Conservation (phyloP, 2,329 filamentous ascomycete species). For the Zasmidium cellare region DNA sequence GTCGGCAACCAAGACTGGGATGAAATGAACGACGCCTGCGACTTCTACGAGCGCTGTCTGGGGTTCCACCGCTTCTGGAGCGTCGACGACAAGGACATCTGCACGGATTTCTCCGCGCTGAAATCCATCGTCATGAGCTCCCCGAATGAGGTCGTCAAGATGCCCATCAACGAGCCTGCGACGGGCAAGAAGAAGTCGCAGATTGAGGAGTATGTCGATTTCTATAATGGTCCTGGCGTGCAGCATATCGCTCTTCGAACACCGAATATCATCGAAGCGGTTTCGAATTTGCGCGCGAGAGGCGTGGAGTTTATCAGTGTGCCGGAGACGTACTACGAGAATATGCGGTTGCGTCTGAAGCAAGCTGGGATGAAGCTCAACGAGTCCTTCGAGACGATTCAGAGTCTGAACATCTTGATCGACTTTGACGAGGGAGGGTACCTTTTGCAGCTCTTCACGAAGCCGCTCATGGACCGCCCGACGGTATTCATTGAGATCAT, state of each 20-base stretch:
- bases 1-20: conserved; percentile 97
- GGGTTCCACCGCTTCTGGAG: conserved; percentile 98
- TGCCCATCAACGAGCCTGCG: conserved; percentile 97
- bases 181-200: conserved; percentile 86
- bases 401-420: conserved; percentile 81
- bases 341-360: conserved; percentile 72
- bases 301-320: conserved; percentile 93
- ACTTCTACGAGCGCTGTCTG: conserved; percentile 81
- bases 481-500: conserved; percentile 98
- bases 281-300: conserved; percentile 76
- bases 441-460: conserved; percentile 62
- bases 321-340: conserved; percentile 80
- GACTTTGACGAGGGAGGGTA: conserved; percentile 95
- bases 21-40: conserved; percentile 70
- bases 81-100: conserved; percentile 90
- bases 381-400: conserved; percentile 77
- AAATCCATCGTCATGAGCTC: conserved; percentile 89
- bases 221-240: conserved; percentile 85
- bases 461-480: conserved; percentile 87
- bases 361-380: conserved; percentile 60
- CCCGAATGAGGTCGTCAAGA: conserved; percentile 81
- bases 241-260: conserved; percentile 92
- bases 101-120: conserved; percentile 86
- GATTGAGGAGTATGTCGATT: conserved; percentile 85
- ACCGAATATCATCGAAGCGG: conserved; percentile 72